Evolutionary conservation across 1,139 yeast genomes (phyloP).

Genomic region (Taiozyma sp.): DNA sequence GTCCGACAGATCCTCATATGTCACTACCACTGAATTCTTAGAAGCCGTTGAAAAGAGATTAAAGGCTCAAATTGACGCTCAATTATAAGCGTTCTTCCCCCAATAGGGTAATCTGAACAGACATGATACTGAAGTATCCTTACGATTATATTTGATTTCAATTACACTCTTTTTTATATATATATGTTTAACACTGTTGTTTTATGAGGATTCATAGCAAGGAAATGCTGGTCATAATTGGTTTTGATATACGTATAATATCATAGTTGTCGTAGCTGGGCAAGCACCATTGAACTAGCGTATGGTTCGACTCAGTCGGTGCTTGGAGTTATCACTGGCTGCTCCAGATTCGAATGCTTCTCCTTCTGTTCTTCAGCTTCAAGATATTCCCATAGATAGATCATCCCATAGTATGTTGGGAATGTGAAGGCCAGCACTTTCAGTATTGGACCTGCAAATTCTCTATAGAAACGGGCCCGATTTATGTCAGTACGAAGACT

Average conservation of each 20-base stretch:
- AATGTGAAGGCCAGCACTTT: conserved; percentile 38
- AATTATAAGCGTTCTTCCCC: not conserved
- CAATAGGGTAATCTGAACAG: not conserved
- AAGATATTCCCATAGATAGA: conserved; percentile 36
- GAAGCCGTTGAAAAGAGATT: conserved; percentile 68
- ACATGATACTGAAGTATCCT: not conserved
- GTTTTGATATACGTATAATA: not conserved
- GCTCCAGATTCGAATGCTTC: not conserved
- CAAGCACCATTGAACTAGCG: not conserved
- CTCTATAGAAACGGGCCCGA: conserved; percentile 35
- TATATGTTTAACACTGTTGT: not conserved
- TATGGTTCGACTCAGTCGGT: not conserved
- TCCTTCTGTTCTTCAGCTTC: conserved; percentile 24
- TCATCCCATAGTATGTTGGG: conserved; percentile 37
- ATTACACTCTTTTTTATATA: not conserved
- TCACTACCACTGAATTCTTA: conserved; percentile 86
- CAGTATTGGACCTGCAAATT: conserved; percentile 37
- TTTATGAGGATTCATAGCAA: conserved; percentile 14
- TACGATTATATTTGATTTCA: not conserved
- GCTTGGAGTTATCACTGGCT: not conserved
- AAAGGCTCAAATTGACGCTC: conserved; percentile 6
- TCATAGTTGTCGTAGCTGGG: not conserved
- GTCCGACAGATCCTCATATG: conserved; percentile 75
- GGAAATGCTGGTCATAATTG: conserved; percentile 22
- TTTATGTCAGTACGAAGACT: not conserved